Evolutionary conservation across 2,329 filamentous ascomycete genomes (phyloP), one percentile per base, ranked within the genome.

Genomic region (Thermochaetoides dissita): DNA sequence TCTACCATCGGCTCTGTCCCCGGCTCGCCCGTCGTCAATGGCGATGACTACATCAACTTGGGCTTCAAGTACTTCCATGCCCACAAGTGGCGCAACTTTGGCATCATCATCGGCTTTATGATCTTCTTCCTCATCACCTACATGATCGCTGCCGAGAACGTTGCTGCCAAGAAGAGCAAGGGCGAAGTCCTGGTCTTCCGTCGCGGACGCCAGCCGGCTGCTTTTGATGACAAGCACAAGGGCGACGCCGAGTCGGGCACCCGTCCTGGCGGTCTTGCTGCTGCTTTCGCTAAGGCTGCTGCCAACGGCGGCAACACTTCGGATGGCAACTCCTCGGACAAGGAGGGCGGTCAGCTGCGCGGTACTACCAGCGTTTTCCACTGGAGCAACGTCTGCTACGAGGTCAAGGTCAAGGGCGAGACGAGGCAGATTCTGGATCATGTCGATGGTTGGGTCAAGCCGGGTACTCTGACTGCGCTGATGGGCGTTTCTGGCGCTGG

Each of bases 401-500:
- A 79, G 46, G 67, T 79, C 59, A 81, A 84, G 59, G 87, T 94
- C 63, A 93, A 93, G 66, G 68, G 69, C 10, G 76, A 89, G 53
- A 64, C 70, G 1, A 74, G 86, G 10, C 76, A 81, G 36, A 83
- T 95, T 53, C 66, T 95, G 45, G 80, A 94, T 53, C 69, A 91
- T 48, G 84, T 94, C 9, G 83, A 93, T 55, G 88, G 88, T 32
- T 95, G 85, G 84, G 86, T 95, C 46, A 91, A 93, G 62, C 88
- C 88, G 3, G 88, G 88, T 46, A 94, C 85, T 10, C 61, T 94
- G 41, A 94, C 87, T 9, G 87, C 85, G 34, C 69, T 94, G 3
- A 94, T 94, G 87, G 84, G 86, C 64, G 84, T 88, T 7, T 87
- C 82, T 30, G 87, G 88, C 51, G 88, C 88, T n/a, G 88, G 88